Evolutionary conservation across 169 alveolate genomes (phyloP), one percentile per base, ranked within the genome.

Genomic region (Theileria orientalis): DNA sequence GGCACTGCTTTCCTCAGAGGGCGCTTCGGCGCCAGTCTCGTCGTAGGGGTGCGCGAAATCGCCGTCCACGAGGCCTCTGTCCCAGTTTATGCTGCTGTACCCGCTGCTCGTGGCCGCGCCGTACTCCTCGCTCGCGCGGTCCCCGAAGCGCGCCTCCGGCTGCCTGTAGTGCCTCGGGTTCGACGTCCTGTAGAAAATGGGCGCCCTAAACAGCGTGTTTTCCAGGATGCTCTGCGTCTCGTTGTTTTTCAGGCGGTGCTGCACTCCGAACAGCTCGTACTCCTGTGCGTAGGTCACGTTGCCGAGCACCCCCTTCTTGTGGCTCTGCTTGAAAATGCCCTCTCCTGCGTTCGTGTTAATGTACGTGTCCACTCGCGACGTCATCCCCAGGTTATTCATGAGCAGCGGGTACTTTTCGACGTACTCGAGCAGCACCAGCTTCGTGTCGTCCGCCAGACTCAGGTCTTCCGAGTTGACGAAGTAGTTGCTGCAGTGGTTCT

Each of bases 391-490:
- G 69, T 91, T 91, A 60, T 85, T 72, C 56, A 91, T 33, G 37
- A 90, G 71, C 41, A 90, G 85, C 27, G 96, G 96, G 46, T 75
- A 75, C 90, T 92, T 95, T 64, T 92, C 96, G 35, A 90, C 63
- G 77, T 91, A 87, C 71, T 92, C 96, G 49, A 92, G 59, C 27
- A 92, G 64, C n/a, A 92, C 96, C 16, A 92, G 40, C 63, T 91
- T 92, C 46, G 91, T 79, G 64, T 91, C 91, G 57, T 92, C 95
- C n/a, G 74, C 57, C 64, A 92, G 87, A 6, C 91, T 59, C 32
- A 92, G 70, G 56, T 92, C 95, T 1, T 33, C 44, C 19, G 91
- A 76, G 42, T 75, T 57, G 33, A 80, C 49, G 62, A 90, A 83
- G 63, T 82, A 84, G 57, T 83, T 67, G 29, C 90, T 67, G 16